These are phyloP conservation scores for Reticulascus tulasneorum DNA, from an alignment of 2,329 filamentous ascomycete species.

Conservation along the genomic window DNA sequence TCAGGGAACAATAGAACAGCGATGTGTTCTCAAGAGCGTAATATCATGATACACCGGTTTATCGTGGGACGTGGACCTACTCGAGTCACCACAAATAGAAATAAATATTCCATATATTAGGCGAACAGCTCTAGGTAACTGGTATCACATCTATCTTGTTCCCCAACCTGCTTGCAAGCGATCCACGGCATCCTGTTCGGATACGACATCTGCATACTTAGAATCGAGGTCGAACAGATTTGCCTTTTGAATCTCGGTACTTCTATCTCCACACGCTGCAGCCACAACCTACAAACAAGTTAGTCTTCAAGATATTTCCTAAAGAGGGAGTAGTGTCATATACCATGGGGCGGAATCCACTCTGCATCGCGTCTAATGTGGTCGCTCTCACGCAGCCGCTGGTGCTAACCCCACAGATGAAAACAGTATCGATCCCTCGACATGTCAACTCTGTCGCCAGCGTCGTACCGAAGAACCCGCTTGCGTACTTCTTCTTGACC, in stretches of 20 bases:
- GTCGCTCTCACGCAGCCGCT: slow-evolving; percentile 41
- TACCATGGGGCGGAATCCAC: slow-evolving; percentile 40
- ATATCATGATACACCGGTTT: too few relatives aligned
- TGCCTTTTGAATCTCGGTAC: slow-evolving; percentile 36
- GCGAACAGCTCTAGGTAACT: too few relatives aligned
- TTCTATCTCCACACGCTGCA: slow-evolving; percentile 41
- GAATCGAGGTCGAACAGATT: slow-evolving; percentile 42
- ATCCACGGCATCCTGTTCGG: slow-evolving; percentile 34
- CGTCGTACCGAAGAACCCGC: slow-evolving; percentile 42
- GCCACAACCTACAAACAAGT: slow-evolving; percentile 33
- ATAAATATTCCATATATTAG: too few relatives aligned
- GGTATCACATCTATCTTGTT: too few relatives aligned
- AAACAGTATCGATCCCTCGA: slow-evolving; percentile 36
- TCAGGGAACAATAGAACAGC: too few relatives aligned
- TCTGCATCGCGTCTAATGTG: slow-evolving; percentile 39
- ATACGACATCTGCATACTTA: slow-evolving; percentile 42
- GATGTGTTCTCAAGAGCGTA: too few relatives aligned
- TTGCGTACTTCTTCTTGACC: too few relatives aligned
- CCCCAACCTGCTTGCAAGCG: slow-evolving; percentile 32
- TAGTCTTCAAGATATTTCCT: not conserved
- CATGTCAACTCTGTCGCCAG: slow-evolving; percentile 34
- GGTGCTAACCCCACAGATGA: slow-evolving; percentile 44
- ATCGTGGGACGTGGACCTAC: too few relatives aligned
- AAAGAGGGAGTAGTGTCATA: slow-evolving; percentile 10
- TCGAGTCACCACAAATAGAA: too few relatives aligned